A percentile compares a stretch with the other conserved stretches of the same genome.
Conservation (phyloP, 2,329 filamentous ascomycete genomes). For the Cercospora brassicicola region DNA sequence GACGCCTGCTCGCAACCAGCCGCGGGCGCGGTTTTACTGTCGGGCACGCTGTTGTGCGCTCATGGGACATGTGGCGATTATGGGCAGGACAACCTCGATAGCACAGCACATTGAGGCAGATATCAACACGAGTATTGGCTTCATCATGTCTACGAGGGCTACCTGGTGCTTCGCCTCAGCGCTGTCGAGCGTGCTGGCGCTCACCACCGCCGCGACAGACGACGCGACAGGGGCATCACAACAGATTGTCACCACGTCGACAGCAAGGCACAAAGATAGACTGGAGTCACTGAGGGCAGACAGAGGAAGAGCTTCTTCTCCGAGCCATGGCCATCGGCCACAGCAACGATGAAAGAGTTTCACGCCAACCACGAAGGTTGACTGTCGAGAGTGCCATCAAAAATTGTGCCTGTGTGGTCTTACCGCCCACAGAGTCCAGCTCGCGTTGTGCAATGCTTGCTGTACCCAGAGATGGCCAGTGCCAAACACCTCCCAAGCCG, state of each 20-base stretch:
- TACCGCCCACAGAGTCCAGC: not conserved
- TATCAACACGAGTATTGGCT: not conserved
- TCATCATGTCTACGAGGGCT: not conserved
- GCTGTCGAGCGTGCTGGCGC: not conserved
- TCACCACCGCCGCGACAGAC: not conserved
- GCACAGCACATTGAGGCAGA: not conserved
- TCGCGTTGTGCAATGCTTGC: conserved; percentile 12
- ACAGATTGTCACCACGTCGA: not conserved
- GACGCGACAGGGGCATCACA: not conserved
- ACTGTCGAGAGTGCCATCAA: conserved; percentile 9
- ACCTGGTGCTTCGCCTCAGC: not conserved
- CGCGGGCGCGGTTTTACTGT: not conserved
- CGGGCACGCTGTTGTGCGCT: not conserved
- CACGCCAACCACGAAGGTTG: not conserved
- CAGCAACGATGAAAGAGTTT: conserved; percentile 15
- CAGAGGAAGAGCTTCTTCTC: conserved; percentile 9
- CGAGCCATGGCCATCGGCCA: conserved; percentile 8
- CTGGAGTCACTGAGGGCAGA: not conserved
- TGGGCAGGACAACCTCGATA: not conserved
- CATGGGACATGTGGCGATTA: not conserved
- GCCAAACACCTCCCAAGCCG: not conserved
- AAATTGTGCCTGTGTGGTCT: conserved; percentile 6
- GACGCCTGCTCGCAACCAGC: not conserved
- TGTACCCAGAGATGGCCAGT: not conserved
- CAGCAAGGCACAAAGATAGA: not conserved